These are phyloP conservation scores for Microthyrium microscopicum DNA, from an alignment of 2,329 filamentous ascomycete genomes.

Conservation along the genomic window DNA sequence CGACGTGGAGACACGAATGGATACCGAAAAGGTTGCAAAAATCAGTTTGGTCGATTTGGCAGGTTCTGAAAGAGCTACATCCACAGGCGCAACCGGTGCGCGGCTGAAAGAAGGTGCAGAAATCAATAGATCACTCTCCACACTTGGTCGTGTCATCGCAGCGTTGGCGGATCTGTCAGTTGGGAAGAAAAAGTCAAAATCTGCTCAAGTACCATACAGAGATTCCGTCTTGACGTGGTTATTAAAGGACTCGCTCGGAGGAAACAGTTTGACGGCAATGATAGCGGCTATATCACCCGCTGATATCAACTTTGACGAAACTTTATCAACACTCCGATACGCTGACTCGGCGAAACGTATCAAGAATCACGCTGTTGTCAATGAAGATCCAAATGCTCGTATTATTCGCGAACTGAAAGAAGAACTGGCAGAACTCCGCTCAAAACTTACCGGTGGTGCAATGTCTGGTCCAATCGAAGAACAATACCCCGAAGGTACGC, in stretches of 20 bases:
- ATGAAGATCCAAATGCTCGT: conserved; percentile 94
- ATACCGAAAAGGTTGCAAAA: conserved; percentile 92
- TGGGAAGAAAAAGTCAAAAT: conserved; percentile 63
- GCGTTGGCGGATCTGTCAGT: conserved; percentile 81
- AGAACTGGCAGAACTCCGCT: conserved; percentile 68
- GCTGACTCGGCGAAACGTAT: conserved; percentile 96
- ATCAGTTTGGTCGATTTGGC: conserved; percentile 96
- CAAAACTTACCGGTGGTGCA: conserved; percentile 49
- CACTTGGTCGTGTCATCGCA: conserved; percentile 91
- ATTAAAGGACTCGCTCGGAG: conserved; percentile 87
- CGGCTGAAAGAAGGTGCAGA: conserved; percentile 94
- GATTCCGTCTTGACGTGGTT: conserved; percentile 95
- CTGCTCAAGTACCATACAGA: conserved; percentile 78
- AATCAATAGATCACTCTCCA: conserved; percentile 94
- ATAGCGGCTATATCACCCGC: conserved; percentile 97
- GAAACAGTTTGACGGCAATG: conserved; percentile 99
- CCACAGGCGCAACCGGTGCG: conserved; percentile 88
- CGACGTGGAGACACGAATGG: conserved; percentile 88
- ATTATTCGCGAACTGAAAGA: conserved; percentile 99
- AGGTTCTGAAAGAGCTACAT: conserved; percentile 92
- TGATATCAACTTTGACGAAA: conserved; percentile 98
- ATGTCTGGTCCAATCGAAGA: conserved; percentile 48
- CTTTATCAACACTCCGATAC: conserved; percentile 84
- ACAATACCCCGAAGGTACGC: conserved; percentile 81
- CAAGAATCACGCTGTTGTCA: conserved; percentile 99